phyloP scores from a whole-genome alignment of 257 asterid genomes.

The Echium plantagineum region DNA sequence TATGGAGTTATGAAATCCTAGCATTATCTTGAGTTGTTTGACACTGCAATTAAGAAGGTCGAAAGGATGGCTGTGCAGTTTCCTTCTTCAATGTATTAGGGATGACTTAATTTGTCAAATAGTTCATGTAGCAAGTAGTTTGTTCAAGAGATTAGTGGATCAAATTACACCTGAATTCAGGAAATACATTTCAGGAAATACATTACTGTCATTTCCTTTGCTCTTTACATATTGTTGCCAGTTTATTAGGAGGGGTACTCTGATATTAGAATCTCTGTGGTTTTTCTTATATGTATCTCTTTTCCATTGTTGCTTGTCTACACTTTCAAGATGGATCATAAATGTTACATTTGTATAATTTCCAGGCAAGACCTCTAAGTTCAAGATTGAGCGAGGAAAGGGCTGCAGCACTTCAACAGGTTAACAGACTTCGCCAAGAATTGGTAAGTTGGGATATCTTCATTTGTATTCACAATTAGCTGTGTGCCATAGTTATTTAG shows the following conservation, averaged over 20 bases:
- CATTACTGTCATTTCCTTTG: neutral
- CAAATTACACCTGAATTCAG: too few relatives aligned
- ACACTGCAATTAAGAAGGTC: too few relatives aligned
- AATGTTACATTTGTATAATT: neutral
- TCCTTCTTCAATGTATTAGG: too few relatives aligned
- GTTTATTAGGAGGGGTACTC: neutral
- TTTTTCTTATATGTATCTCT: neutral
- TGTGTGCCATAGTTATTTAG: neutral
- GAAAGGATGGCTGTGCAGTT: too few relatives aligned
- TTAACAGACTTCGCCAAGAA: constrained; percentile 59
- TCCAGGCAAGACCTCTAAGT: constrained; percentile 48
- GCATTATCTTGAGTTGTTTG: too few relatives aligned
- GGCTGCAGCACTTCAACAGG: constrained; percentile 46
- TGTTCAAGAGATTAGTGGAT: too few relatives aligned
- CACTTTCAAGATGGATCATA: neutral
- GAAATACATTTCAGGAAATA: too few relatives aligned
- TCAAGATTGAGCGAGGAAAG: constrained; percentile 63
- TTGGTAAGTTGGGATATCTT: constrained; percentile 28
- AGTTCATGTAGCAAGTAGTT: too few relatives aligned
- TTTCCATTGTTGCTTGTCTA: neutral
- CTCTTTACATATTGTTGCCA: neutral
- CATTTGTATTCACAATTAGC: neutral
- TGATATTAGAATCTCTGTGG: neutral
- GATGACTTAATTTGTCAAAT: too few relatives aligned
- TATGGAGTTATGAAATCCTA: too few relatives aligned